Evolutionary conservation across 164 flowering plant genomes (phyloP), one percentile per base, ranked within the genome.

Genomic region (Cinnamomum micranthum): DNA sequence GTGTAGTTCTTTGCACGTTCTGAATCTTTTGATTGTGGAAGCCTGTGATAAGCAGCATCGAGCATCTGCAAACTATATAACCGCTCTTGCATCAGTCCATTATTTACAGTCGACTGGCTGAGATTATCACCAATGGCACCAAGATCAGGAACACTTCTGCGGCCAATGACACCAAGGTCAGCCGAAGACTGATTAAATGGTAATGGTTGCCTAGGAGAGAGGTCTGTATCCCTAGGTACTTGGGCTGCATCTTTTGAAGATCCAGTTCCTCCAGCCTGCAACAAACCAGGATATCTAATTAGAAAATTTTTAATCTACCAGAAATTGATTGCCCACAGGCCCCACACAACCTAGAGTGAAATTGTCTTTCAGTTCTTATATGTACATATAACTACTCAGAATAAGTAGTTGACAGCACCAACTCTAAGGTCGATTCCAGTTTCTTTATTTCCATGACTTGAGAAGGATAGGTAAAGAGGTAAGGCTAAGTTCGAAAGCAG

Each of bases 11-110:
- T 95, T 55, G 97, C 78, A 66, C 98, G 94, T 81, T 96, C 99
- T 17, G 98, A 94, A 81, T 96, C 99, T 80, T 87, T 94, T 27
- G 98, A 93, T 73, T 86, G 97, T 79, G 99, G 99, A 80, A 94
- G 93, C 80, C 88, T 96, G 78, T 79, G 71, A 79, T 65, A 92
- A 19, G 97, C 97, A 74, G 97, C 91, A 71, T 96, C 97, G 68
- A 96, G 97, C 98, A 96, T 90, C 88, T 89, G 90, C 76, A 87
- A 70, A 81, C 90, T 88, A 80, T 86, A 88, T 25, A 75, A 10
- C 68, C 90, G 98, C 80, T 96, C 98, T 81, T 90, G 97, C 82
- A 82, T 75, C 71, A 86, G 91, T 28, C 87, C 92, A 73, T 89
- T 78, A 77, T 66, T 84, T 22, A 78, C 62, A 76, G 83, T 58